phyloP scores from a whole-genome alignment of 176 grass and related monocot genomes.

The Triticum urartu region DNA sequence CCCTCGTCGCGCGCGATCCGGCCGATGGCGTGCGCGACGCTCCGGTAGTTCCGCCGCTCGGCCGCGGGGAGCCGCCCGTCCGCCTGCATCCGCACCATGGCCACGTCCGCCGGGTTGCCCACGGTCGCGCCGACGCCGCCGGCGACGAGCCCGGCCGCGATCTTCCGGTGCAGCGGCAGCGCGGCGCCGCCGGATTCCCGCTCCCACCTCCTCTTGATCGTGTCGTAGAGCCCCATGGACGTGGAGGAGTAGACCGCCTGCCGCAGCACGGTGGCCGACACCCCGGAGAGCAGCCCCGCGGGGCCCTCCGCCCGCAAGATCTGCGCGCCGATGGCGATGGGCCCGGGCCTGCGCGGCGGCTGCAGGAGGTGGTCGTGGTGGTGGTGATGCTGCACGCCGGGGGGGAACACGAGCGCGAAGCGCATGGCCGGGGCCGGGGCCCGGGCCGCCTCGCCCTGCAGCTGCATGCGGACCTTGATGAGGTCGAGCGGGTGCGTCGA shows the following conservation, averaged over 20 bases:
- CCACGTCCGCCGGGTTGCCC: conserved; percentile 88
- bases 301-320: conserved; percentile 87
- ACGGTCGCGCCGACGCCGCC: conserved; percentile 82
- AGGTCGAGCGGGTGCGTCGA: conserved; percentile 94
- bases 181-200: conserved; percentile 35
- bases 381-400: conserved; percentile 10
- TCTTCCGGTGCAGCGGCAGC: conserved; percentile 70
- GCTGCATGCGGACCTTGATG: conserved; percentile 95
- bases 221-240: conserved; percentile 90
- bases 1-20: conserved; percentile 74
- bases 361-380: conserved; percentile 28
- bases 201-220: conserved; percentile 70
- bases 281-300: conserved; percentile 63
- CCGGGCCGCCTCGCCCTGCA: conserved; percentile 53
- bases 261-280: conserved; percentile 83
- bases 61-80: conserved; percentile 75
- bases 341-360: conserved; percentile 52
- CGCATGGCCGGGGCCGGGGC: conserved; percentile 29
- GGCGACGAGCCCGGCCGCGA: conserved; percentile 65
- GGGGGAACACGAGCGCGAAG: conserved; percentile 64
- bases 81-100: conserved; percentile 98
- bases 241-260: conserved; percentile 98
- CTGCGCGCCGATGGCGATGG: conserved; percentile 74
- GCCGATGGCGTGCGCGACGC: conserved; percentile 75
- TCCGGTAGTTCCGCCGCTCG: conserved; percentile 80